A percentile compares a stretch with the other conserved stretches of the same genome.
Conservation (phyloP, 805 yeast genomes). For the Sugiyamaella marilandica region DNA sequence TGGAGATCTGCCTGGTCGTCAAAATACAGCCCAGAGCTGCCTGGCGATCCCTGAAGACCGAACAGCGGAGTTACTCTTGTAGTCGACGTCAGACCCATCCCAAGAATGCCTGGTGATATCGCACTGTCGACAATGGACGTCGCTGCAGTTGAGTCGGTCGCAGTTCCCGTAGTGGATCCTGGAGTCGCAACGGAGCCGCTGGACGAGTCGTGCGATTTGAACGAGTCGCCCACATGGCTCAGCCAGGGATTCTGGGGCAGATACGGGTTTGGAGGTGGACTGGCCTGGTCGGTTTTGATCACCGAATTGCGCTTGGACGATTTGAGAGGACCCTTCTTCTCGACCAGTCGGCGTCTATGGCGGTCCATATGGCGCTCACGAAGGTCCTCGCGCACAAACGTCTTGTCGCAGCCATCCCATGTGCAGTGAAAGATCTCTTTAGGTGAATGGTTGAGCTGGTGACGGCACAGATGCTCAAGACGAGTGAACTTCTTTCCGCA, state of each 20-base stretch:
- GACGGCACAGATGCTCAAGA: constrained; percentile 26
- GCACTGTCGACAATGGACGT: neutral
- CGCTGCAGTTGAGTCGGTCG: neutral
- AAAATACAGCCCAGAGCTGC: neutral
- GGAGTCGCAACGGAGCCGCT: neutral
- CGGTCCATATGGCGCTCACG: constrained; percentile 32
- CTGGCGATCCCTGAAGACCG: neutral
- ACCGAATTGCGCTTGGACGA: constrained; percentile 1
- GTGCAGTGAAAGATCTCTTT: constrained; percentile 32
- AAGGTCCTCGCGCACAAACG: constrained; percentile 35
- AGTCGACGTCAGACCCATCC: neutral
- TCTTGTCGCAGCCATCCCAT: constrained; percentile 31
- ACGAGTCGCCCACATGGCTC: neutral
- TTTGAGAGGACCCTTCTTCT: constrained; percentile 9
- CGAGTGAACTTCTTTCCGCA: constrained; percentile 28
- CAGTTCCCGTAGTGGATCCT: neutral
- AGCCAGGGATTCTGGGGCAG: constrained; percentile 1
- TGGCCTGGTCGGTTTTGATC: neutral
- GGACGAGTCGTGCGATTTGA: neutral
- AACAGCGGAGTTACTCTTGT: neutral
- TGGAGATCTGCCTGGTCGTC: neutral
- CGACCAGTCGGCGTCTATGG: constrained; percentile 21
- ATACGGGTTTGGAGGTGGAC: neutral
- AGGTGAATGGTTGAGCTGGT: constrained; percentile 31
- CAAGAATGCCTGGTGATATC: constrained; percentile 3